A percentile compares a stretch with the other conserved stretches of the same genome.
These are phyloP conservation scores for Chamaecyparis obtusa DNA, from an alignment of 75 land plant species.

Conservation along the genomic window DNA sequence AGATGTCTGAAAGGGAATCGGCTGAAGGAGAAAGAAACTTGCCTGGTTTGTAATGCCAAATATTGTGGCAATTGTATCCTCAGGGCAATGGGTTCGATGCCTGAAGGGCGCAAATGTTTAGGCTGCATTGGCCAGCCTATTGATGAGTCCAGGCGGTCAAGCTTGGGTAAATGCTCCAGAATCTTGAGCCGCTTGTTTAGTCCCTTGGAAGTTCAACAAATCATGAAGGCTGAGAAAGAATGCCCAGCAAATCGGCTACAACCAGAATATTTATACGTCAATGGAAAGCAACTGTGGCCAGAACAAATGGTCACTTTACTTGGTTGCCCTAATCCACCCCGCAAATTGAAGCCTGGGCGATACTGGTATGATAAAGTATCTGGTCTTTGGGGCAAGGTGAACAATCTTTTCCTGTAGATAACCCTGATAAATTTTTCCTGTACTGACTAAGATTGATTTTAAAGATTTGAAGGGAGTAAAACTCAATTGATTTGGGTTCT, in stretches of 20 bases:
- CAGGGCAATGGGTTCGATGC: constrained; percentile 98
- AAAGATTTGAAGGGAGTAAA: neutral
- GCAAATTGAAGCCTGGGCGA: constrained; percentile 78
- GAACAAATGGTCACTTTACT: constrained; percentile 74
- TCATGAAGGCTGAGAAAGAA: constrained; percentile 89
- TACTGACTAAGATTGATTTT: neutral
- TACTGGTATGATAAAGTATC: constrained; percentile 99
- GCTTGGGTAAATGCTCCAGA: constrained; percentile 86
- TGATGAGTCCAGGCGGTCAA: constrained; percentile 63
- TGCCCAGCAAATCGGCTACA: constrained; percentile 87
- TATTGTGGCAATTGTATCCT: constrained; percentile 87
- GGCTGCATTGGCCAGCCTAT: constrained; percentile 84
- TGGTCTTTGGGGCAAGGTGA: constrained; percentile 99
- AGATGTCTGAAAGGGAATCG: constrained; percentile 65
- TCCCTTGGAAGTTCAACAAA: constrained; percentile 70
- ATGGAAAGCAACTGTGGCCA: constrained; percentile 57
- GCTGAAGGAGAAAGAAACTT: constrained; percentile 88
- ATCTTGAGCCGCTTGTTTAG: constrained; percentile 78
- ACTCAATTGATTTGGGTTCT: neutral
- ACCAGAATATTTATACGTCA: constrained; percentile 76
- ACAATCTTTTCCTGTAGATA: constrained; percentile 9
- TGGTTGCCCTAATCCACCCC: constrained; percentile 74
- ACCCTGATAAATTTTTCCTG: neutral
- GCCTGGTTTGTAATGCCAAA: constrained; percentile 88
- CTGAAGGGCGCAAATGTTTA: constrained; percentile 96